Base-by-base conservation (phyloP, 768 basidiomycete species). In the Dendrothele bispora region DNA sequence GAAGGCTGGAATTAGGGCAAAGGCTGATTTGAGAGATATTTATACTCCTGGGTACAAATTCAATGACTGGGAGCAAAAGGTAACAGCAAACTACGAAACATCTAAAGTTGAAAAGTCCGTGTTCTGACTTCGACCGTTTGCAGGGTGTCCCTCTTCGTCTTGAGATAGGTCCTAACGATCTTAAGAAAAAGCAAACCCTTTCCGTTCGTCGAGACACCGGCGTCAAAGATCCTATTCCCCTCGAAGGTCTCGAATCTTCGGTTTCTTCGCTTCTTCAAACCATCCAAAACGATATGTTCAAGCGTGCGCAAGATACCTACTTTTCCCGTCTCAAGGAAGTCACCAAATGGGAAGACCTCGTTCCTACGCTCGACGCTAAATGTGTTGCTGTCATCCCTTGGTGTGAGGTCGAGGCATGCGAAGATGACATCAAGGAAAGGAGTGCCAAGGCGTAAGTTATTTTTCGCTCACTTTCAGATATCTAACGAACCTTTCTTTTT, bases 11-110 rank as follows among this genome's bases (percentile, higher is more conserved):
- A 66, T 98, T 53, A 77, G 89, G 53, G 90, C 91, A 27, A 91
- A 86, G 67, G 91, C 91, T 2, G 97, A 99, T 72, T 72, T 94
- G 52, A 74, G 95, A 50, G 97, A 98, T 3, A 93, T 90, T 7
- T 97, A 98, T 68, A 98, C 95, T 25, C 97, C 97, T 7, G 97
- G 97, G 25, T 98, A 88, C 74, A 99, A 99, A 72, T 99, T 97
- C 75, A 97, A 98, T 63, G 92, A 98, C 60, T 98, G 95, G 94
- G 97, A 99, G 73, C 88, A 98, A 70, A 91, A 95, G 83, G 92
- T 89, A 51, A 39, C n/a, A n/a, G n/a, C n/a, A n/a, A n/a, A n/a
- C n/a, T n/a, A n/a, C n/a, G n/a, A n/a, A n/a, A n/a, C n/a, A n/a
- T n/a, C n/a, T n/a, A n/a, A n/a, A n/a, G n/a, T n/a, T n/a, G n/a